Evolutionary conservation across 176 grass and related monocot genomes (phyloP), one percentile per base, ranked within the genome.

Genomic region (Aegilops longissima): DNA sequence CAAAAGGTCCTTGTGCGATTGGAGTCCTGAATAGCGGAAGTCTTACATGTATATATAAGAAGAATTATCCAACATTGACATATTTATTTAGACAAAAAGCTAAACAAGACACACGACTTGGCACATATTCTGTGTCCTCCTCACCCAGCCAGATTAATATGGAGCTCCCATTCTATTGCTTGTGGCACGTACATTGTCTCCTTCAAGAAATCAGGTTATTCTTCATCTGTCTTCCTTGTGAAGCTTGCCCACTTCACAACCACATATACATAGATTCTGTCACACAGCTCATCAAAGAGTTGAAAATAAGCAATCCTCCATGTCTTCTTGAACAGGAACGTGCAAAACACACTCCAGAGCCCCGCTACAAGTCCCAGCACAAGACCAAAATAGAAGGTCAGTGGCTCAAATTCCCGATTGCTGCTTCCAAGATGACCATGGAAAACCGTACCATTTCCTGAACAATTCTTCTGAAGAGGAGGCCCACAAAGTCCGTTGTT

Each of bases 261-360:
- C 8, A 77, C 27, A 34, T 33, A 77, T 9, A 58, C 45, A 27
- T 58, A 58, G 9, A 47, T 31, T 58, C 1, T 58, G 17, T 77
- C 49, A 77, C 6, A 77, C 3, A 77, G 17, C 29, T 56, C 30
- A 2, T 76, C 82, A 36, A 80, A 70, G 8, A 65, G 34, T 29
- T 8, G 67, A 23, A 89, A 85, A 80, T 66, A 85, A 70, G 67
- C 74, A 75, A 85, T 51, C 35, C 65, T 81, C 82, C 88, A 89
- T 74, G 12, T 13, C n/a, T 84, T 74, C 21, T 58, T 61, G 78
- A 89, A 81, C 59, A 81, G 39, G 6, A 89, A 38, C 4, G 11
- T 20, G 11, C 66, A 77, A 65, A 83, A 81, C 9, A 89, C 63
- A 71, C 23, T 25, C 82, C 82, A 89, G 62, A 85, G 58, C 5